Evolutionary conservation across 176 grass and related monocot species (phyloP), one percentile per base, ranked within the genome.

Genomic region (Poa annua): DNA sequence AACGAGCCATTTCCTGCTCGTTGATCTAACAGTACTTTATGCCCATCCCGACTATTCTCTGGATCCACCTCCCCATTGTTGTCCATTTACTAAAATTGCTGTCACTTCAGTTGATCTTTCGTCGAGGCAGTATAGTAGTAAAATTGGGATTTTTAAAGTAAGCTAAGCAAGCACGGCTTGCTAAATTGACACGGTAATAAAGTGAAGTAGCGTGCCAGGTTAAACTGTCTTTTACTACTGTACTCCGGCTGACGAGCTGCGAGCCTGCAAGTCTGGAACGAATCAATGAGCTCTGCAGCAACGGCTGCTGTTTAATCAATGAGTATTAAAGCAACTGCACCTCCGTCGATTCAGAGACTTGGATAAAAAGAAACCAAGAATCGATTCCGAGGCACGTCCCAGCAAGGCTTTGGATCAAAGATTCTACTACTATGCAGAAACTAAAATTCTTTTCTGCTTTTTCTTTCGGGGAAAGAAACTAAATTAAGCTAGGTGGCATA

Each of bases 41-140:
- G 76, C 24, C 15, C 10, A 29, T 51, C 50, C 13, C 44, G 15
- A 50, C 73, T 72, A 77, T 66, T 79, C 56, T 57, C 83, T 25
- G 60, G 4, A 80, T 59, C 68, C 33, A 22, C 76, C 3, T 68
- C 35, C 11, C 7, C 51, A 12, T 63, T 66, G 65, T 7, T 8
- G 5, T 50, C 70, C 26, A 16, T 64, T 64, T 64, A 15, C 22
- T 60, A 25, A 24, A 57, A 52, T 44, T 1, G 52, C 12, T 52
- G 42, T 85, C 83, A 89, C 71, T 19, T 69, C 45, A 35, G 53
- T 15, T 76, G 41, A 77, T 76, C 21, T 63, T 67, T 80, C 76
- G 4, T 53, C 20, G 20, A 3, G 44, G 32, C 11, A 44, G 11
- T 6, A n/a, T n/a, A n/a, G n/a, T n/a, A 56, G 21, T 63, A 35